Conservation (phyloP, 2,329 filamentous ascomycete species). For the Venturia oleaginea region DNA sequence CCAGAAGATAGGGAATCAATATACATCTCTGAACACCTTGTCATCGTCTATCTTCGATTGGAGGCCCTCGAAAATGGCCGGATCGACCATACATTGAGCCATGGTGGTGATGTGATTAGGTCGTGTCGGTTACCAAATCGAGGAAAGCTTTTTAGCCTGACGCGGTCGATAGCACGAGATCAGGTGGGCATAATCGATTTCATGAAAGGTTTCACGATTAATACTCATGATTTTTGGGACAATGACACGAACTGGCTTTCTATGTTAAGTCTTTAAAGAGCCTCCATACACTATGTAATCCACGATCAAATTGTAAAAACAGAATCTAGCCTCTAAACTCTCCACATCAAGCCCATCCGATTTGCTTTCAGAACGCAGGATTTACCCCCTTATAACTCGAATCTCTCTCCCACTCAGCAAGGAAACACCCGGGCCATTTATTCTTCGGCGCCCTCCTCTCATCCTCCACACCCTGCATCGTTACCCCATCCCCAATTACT, state of each 20-base stretch:
- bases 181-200: neutral
- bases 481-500: constrained; percentile 34
- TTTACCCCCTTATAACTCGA: neutral
- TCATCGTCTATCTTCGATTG: constrained; percentile 89
- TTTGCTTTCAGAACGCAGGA: neutral
- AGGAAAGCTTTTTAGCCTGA: constrained; percentile 5
- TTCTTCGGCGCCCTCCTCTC: constrained; percentile 30
- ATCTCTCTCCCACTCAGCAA: neutral
- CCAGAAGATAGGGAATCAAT: constrained; percentile 16
- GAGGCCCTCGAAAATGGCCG: constrained; percentile 76
- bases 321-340: neutral
- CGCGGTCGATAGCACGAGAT: neutral
- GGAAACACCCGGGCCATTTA: constrained; percentile 28
- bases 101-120: constrained; percentile 2
- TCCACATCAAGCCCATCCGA: neutral
- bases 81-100: constrained; percentile 39
- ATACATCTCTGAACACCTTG: constrained; percentile 63
- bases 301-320: neutral
- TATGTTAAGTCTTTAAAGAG: no score
- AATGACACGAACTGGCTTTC: no score
- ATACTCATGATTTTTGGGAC: no score
- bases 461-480: constrained; percentile 22
- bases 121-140: neutral
- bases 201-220: no score
- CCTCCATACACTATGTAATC: no score